phyloP scores from a whole-genome alignment of 2,329 filamentous ascomycete genomes.

The Apiospora kogelbergensis region DNA sequence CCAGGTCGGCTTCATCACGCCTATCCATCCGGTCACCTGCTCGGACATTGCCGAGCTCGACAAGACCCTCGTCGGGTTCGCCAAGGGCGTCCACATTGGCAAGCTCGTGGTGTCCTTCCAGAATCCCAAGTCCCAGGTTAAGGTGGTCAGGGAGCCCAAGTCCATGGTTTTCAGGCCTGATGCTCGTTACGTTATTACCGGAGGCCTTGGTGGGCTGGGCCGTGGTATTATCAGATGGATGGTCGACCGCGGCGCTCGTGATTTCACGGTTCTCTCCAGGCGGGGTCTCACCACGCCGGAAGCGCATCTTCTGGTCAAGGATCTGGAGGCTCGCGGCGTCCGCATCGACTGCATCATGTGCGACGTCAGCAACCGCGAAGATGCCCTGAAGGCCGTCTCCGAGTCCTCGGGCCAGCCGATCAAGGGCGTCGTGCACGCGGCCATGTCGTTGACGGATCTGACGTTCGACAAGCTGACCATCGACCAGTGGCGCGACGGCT shows the following conservation, averaged over 20 bases:
- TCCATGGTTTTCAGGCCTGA: conserved; percentile 13
- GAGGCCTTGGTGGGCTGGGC: conserved; percentile 36
- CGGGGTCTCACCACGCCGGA: conserved; percentile 22
- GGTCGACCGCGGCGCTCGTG: conserved; percentile 28
- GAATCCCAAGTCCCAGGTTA: not conserved
- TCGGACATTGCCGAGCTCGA: conserved; percentile 14
- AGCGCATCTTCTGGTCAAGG: conserved; percentile 19
- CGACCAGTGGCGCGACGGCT: not conserved
- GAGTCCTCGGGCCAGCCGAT: not conserved
- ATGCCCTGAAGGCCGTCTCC: conserved; percentile 27
- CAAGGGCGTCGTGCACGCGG: conserved; percentile 10
- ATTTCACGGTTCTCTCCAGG: conserved; percentile 31
- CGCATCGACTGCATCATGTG: conserved; percentile 26
- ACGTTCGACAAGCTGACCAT: not conserved
- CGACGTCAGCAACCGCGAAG: conserved; percentile 28
- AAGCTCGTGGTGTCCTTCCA: conserved; percentile 17
- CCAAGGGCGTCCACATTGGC: conserved; percentile 19
- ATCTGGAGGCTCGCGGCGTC: conserved; percentile 23
- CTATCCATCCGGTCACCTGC: conserved; percentile 16
- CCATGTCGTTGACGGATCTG: not conserved
- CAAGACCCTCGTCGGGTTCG: conserved; percentile 17
- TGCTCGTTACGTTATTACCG: conserved; percentile 33
- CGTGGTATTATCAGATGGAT: conserved; percentile 30
- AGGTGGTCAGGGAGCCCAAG: not conserved
- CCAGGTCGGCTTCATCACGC: conserved; percentile 15